Evolutionary conservation across 2,329 filamentous ascomycete genomes (phyloP), one percentile per base, ranked within the genome.

Genomic region (Fusarium graminum): DNA sequence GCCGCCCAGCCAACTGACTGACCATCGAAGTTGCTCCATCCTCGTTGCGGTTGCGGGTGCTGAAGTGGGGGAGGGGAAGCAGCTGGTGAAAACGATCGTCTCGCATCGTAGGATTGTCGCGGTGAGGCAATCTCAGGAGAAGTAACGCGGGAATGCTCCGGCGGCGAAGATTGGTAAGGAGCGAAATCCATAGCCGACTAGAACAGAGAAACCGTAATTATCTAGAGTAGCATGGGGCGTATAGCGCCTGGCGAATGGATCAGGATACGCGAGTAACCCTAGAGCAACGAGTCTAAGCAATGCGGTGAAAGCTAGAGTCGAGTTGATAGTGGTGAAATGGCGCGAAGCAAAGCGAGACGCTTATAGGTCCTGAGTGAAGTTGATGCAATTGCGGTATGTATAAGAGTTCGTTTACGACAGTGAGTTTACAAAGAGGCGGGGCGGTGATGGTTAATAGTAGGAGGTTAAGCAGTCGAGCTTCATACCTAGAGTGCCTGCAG

Each of bases 101-200:
- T 77, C 76, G 88, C 78, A 76, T 81, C 80, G 57, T 77, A 75
- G n/a, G 91, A 86, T 68, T 83, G 78, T 68, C 81, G 87, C 22
- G 86, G 86, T 28, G 85, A 87, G 52, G 75, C 69, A 61, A 74
- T 74, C 67, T 80, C 79, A 51, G 93, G 92, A 19, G 92, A 96
- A 76, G 93, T 85, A 51, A 91, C 88, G 74, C 94, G 92, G 70
- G 89, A 88, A 72, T 90, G 86, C 81, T 98, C 94, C 11, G 95
- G 95, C 16, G 91, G 91, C 46, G 91, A 91, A 78, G 94, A 94
- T 82, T 98, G 95, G 81, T 98, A 99, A 36, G 95, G 95, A 43
- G 95, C 95, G 78, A 98, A 99, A 82, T 97, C 92, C 92, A 95
- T 95, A 55, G 72, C 81, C 62, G 19, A 42, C 36, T 26, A n/a